A percentile compares a stretch with the other conserved stretches of the same genome.
These are phyloP conservation scores for Ophiostoma himal-ulmi DNA, from an alignment of 2,329 filamentous ascomycete species.

Conservation along the genomic window DNA sequence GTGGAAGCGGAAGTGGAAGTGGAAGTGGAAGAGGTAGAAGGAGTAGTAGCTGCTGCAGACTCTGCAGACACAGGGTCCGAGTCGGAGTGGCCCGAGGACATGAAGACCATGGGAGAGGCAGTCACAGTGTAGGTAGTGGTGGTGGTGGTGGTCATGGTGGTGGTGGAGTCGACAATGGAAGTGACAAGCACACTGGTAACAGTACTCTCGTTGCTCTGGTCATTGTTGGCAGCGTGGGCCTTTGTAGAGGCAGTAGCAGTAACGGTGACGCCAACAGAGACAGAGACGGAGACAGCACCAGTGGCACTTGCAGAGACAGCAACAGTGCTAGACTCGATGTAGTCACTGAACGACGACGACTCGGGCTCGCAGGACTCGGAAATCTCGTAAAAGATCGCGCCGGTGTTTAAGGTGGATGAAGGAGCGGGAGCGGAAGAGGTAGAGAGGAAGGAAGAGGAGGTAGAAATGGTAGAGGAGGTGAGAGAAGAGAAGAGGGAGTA, in stretches of 20 bases:
- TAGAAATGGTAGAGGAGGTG: not conserved
- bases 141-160: not conserved
- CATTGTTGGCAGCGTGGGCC: not conserved
- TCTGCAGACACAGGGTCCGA: not conserved
- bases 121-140: not conserved
- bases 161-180: not conserved
- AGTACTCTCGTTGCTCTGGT: not conserved
- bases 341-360: not conserved
- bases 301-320: not conserved
- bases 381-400: not conserved
- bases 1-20: constrained; percentile 7
- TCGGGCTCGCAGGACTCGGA: constrained; percentile 11
- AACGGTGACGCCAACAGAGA: constrained; percentile 5
- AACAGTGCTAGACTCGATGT: not conserved
- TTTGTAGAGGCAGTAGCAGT: not conserved
- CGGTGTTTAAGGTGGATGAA: not conserved
- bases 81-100: not conserved
- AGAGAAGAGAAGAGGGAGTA: not conserved
- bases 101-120: not conserved
- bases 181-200: not conserved
- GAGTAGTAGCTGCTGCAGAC: not conserved
- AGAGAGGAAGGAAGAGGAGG: not conserved
- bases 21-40: not conserved
- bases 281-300: constrained; percentile 9
- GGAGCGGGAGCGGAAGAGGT: not conserved